Evolutionary conservation across 2,329 filamentous ascomycete species (phyloP), one percentile per base, ranked within the genome.

Genomic region (Aureobasidium musti): DNA sequence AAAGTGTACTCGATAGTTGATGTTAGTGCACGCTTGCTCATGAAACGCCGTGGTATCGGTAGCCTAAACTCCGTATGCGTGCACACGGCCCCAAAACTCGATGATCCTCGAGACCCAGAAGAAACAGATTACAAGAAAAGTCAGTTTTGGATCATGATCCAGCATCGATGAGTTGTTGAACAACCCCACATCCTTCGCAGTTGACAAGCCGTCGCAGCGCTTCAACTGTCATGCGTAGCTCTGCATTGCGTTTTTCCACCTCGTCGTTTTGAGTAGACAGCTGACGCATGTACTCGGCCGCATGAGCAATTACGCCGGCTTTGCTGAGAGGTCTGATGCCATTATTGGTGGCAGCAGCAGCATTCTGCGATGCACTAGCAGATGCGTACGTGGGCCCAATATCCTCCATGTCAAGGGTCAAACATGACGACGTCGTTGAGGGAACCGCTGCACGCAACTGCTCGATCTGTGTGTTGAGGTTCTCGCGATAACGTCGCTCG

Each of bases 401-500:
- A 67, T 81, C 79, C 66, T 81, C 79, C 45, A 81, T 79, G 60
- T 81, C 79, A 0, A 77, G 74, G 17, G 71, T 71, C 75, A 69
- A 72, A 79, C 28, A 69, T 67, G 71, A 69, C 66, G 71, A 71
- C 37, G 71, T 77, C 74, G 69, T 79, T 76, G 3, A 79, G 71
- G 8, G 76, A 73, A 3, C 77, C 76, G 0, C 79, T 74, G 19
- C 59, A 78, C 76, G 75, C 8, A 81, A 73, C 0, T 77, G 77
- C 19, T 81, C 79, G 53, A 81, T 77, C 65, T 81, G 79, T 1
- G 78, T 79, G 73, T 81, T 81, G 43, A 81, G 74, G 2, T 79
- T 80, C 60, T 81, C 79, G 61, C 79, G 79, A 70, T 81, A 81
- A 66, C 80, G 79, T 52, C 78, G 77, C 69, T 81, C 79, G 65